Evolutionary conservation across 305 asterid genomes (phyloP).

Genomic region (Fraxinus greggii): DNA sequence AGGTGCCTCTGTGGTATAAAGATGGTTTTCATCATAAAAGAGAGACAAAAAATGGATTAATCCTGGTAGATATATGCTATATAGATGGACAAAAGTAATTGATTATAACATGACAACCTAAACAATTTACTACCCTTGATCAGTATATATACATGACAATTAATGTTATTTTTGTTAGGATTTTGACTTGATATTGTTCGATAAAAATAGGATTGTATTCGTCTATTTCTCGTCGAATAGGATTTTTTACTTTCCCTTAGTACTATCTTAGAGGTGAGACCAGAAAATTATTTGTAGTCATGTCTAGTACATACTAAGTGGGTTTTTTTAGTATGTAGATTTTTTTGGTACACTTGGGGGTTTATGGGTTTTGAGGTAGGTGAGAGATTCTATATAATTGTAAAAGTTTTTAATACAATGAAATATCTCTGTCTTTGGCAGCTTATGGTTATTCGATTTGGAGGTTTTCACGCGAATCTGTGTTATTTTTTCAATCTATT

Average conservation of each 20-base stretch:
- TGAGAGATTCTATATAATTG: background rate
- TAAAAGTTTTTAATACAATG: too few relatives aligned
- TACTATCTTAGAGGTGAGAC: background rate
- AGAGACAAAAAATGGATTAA: background rate
- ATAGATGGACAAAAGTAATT: too few relatives aligned
- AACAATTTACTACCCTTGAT: too few relatives aligned
- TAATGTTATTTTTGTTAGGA: too few relatives aligned
- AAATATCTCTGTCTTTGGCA: background rate
- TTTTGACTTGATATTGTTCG: background rate
- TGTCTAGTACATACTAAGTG: background rate
- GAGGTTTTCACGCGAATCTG: background rate
- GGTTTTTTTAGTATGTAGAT: background rate
- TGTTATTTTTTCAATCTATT: background rate
- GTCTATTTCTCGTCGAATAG: background rate
- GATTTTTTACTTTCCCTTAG: too few relatives aligned
- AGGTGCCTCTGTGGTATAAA: background rate
- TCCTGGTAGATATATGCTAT: background rate
- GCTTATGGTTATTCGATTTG: background rate
- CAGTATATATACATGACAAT: background rate
- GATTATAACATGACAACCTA: background rate
- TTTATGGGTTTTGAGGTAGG: background rate
- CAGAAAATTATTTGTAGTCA: background rate
- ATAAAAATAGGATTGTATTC: background rate
- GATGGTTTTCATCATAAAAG: background rate
- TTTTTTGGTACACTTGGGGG: background rate